Conservation (phyloP, 441 rosid genomes). For the Metrosideros polymorpha region DNA sequence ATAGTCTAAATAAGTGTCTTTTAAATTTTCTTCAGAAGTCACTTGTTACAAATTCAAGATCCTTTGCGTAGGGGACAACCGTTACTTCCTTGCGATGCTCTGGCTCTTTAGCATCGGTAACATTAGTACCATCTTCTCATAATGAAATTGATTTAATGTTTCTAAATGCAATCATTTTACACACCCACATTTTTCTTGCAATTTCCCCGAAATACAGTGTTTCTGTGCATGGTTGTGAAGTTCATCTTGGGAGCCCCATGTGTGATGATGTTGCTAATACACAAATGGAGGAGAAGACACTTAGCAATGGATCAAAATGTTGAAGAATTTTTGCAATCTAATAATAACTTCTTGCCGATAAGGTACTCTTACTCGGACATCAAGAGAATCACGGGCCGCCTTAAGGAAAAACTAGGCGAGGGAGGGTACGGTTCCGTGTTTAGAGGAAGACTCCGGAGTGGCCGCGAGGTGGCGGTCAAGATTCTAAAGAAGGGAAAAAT, state of each 20-base stretch:
- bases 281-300: not conserved
- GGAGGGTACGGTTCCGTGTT: not conserved
- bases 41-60: not conserved
- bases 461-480: not conserved
- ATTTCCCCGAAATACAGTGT: not conserved
- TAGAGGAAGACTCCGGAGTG: not conserved
- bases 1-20: not conserved
- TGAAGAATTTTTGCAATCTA: not conserved
- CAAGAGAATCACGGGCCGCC: not conserved
- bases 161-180: too few species aligned
- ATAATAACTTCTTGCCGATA: not conserved
- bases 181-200: not conserved
- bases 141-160: not conserved
- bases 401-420: not conserved
- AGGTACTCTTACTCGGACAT: not conserved
- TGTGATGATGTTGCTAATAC: not conserved
- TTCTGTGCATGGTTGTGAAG: fast-evolving
- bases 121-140: not conserved
- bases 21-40: too few species aligned
- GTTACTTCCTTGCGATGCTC: too few species aligned
- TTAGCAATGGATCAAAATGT: not conserved
- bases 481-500: not conserved
- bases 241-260: not conserved
- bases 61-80: not conserved
- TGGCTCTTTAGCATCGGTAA: not conserved